Base-by-base conservation (phyloP, 768 basidiomycete species). In the Termitomyces sp. region DNA sequence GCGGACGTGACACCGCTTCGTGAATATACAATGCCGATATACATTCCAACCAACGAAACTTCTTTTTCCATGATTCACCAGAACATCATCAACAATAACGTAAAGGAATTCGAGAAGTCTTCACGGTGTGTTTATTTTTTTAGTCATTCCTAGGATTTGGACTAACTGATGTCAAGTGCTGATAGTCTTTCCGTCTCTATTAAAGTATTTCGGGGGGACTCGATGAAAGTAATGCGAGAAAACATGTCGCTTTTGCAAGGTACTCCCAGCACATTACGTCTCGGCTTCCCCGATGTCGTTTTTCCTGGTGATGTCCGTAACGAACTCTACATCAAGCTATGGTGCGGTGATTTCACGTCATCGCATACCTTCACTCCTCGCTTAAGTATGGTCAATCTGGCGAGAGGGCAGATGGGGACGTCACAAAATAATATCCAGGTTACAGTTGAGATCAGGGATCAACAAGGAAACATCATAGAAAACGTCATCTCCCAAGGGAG, bases 221-320 rank as follows among this genome's bases (percentile, higher is more conserved):
- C 83, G 0, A 68, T 75, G 41, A 85, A 83, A 1, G 83, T 97
- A 62, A 78, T 91, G 15, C 82, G 80, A 55, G 93, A 96, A 69
- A 93, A 96, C 68, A 86, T 89, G 28, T 87, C 89, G 1, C 72
- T 95, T 17, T 76, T 98, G 23, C 86, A 88, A 57, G 91, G 89
- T 61, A 81, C 84, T 9, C 89, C 95, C 0, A 80, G 86, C 46
- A 94, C 94, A 1, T 73, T 88, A 12, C 89, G 93, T 3, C 84
- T 98, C 35, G 94, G 94, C 31, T 98, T 98, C 67, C 91, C 96
- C 0, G 96, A 98, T 62, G 94, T 97, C 7, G 94, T 96, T 9
- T 94, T 94, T 66, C 95, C 95, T 3, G 91, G 90, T 7, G 89
- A 91, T 59, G 73, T 84, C n/a, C 85, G 96, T 15, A 98, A 98